Base-by-base conservation (phyloP, 495 filamentous ascomycete species). In the Lophiostoma macrostomum region DNA sequence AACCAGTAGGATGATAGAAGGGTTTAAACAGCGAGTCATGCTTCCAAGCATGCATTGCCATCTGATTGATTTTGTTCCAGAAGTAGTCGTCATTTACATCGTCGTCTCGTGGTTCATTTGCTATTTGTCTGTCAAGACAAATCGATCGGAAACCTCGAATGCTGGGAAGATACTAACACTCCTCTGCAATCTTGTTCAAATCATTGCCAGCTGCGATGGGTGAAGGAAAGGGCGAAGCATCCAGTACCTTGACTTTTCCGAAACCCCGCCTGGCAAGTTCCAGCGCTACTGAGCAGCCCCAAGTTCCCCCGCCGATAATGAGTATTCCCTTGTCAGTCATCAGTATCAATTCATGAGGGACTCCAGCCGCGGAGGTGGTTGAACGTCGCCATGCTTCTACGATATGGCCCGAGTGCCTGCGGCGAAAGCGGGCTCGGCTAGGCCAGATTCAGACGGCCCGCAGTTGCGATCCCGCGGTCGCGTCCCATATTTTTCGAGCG, bases 131-230 rank as follows among this genome's bases (percentile, higher is more conserved):
- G 5, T 14, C 16, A 44, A 24, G 19, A n/a, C 23, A 40, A 18
- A 13, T 7, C n/a, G 14, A 43, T 22, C 39, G 14, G 6, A 11
- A 20, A 5, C 6, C 36, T 39, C 8, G 18, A n/a, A n/a, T n/a
- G n/a, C n/a, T n/a, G n/a, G n/a, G n/a, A n/a, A 18, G 34, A 39
- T 11, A 6, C 5, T 39, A 39, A 74, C 77, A 67, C 69, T 74
- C 71, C 56, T 80, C 77, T 63, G 79, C 73, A 44, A 80, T 80
- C 47, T 80, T 80, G 41, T 81, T 81, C 14, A 81, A 58, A 47
- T 80, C 77, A 51, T 79, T 80, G 2, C 77, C 76, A 2, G 77
- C 75, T 18, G 73, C 69, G 19, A 73, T 72, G 12, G 71, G 64
- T 3, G 76, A 78, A 2, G 77, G 77, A 6, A 74, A 55, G 1